Evolutionary conservation across 2,329 filamentous ascomycete genomes (phyloP), one percentile per base, ranked within the genome.

Genomic region (Microascus cirrosus): DNA sequence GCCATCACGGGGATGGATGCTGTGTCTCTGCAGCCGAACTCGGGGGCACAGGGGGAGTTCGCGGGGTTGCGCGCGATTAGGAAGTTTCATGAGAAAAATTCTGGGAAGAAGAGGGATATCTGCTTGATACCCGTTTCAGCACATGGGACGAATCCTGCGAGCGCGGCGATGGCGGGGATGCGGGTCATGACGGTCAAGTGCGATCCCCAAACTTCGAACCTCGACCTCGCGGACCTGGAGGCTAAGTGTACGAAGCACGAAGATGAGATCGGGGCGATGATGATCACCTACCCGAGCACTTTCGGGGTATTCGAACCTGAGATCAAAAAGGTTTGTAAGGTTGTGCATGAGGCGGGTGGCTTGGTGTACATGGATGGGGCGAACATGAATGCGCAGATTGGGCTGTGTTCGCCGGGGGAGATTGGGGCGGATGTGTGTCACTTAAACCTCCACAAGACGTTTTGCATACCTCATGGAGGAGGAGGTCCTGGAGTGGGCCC

Each of bases 291-390:
- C 70, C 93, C 93, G 35, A 94, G 88, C 70, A 97, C 93, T 0
- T 97, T 88, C 64, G 93, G 93, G 69, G 90, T 97, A 34, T 97
- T 95, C 68, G 93, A 97, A 77, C 92, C 92, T 2, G 81, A 85
- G 62, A 83, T 96, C 70, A 94, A 91, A 76, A 83, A 88, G 68
- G 91, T 86, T 18, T 96, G 91, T 72, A 77, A 90, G 58, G 77
- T 95, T 34, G 90, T 97, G 20, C 93, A 97, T 74, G 73, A 87
- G 62, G 77, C 95, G 68, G 93, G 93, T 56, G 93, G 93, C 11
- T 90, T 95, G 68, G 93, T 97, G 18, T 97, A 96, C 77, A 96
- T 97, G 93, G 93, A 97, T 69, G 93, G 93, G 54, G 93, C 93
- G 63, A 97, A 97, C 76, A 94, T 96, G 90, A 97, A 96, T 69